These are phyloP conservation scores for Fusarium equiseti DNA, from an alignment of 2,329 filamentous ascomycete genomes.

Conservation along the genomic window DNA sequence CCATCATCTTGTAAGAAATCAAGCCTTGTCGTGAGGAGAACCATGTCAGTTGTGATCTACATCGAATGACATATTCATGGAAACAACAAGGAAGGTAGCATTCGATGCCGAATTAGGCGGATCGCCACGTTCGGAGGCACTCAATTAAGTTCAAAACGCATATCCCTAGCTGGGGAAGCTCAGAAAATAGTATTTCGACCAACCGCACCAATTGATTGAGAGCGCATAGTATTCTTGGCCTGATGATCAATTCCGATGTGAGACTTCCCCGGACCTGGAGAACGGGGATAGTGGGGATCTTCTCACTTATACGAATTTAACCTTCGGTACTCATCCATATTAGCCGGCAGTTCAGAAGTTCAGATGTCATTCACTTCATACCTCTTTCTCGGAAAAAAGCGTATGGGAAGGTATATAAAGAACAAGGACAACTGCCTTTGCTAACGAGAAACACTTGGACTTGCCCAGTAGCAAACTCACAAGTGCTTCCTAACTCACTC, in stretches of 20 bases:
- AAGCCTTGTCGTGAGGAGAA: conserved; percentile 4
- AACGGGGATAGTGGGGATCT: conserved; percentile 4
- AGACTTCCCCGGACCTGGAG: conserved; percentile 18
- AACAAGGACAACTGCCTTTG: neutral
- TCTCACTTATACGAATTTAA: conserved; percentile 24
- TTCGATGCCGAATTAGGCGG: conserved; percentile 3
- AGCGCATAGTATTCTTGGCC: neutral
- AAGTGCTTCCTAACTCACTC: neutral
- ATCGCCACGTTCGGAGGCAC: conserved; percentile 4
- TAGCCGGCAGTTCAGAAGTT: conserved; percentile 13
- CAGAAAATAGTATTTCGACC: neutral
- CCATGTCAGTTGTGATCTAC: neutral
- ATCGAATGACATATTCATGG: conserved; percentile 7
- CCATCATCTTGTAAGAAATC: neutral
- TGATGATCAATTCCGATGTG: conserved; percentile 20
- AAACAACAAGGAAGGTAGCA: conserved; percentile 13
- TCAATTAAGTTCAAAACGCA: conserved; percentile 1
- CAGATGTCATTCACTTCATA: neutral
- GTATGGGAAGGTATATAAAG: conserved; percentile 7
- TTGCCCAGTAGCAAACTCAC: neutral
- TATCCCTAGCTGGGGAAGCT: conserved; percentile 10
- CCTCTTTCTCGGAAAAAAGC: too few relatives aligned
- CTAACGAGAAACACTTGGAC: neutral
- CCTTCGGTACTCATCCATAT: conserved; percentile 16
- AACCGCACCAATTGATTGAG: conserved; percentile 18